Conservation (phyloP, 371 early-diverging fungal species). For the Smittium culicis region DNA sequence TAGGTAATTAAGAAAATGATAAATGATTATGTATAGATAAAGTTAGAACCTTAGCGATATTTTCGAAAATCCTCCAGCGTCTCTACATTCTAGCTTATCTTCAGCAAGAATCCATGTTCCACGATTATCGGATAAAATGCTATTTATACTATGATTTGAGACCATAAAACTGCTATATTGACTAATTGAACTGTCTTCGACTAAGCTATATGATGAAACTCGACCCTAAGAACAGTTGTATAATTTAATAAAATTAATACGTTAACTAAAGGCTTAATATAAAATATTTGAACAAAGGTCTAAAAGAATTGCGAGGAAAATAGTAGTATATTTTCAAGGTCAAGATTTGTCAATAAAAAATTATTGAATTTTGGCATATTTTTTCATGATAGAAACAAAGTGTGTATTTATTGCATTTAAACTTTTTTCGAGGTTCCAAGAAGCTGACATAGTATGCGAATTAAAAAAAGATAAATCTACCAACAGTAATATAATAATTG, state of each 20-base stretch:
- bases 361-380: no score
- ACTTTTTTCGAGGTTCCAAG: no score
- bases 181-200: neutral
- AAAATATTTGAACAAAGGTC: no score
- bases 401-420: no score
- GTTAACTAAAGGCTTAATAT: neutral
- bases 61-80: neutral
- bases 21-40: neutral
- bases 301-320: no score
- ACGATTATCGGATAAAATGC: neutral
- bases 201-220: slow-evolving; percentile 5
- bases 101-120: slow-evolving; percentile 8
- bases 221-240: neutral
- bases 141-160: neutral
- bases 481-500: no score
- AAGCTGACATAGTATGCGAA: no score
- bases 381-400: no score
- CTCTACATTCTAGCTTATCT: slow-evolving; percentile 1
- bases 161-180: slow-evolving; percentile 4
- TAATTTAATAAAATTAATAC: neutral
- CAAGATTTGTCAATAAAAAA: no score
- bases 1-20: no score
- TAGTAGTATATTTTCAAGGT: no score
- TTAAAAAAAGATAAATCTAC: no score
- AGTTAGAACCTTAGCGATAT: neutral